Percentiles rank a stretch among this genome's conserved stretches.
These are phyloP conservation scores for Hymenoscyphus fructigenus DNA, from an alignment of 2,329 filamentous ascomycete genomes.

Conservation along the genomic window DNA sequence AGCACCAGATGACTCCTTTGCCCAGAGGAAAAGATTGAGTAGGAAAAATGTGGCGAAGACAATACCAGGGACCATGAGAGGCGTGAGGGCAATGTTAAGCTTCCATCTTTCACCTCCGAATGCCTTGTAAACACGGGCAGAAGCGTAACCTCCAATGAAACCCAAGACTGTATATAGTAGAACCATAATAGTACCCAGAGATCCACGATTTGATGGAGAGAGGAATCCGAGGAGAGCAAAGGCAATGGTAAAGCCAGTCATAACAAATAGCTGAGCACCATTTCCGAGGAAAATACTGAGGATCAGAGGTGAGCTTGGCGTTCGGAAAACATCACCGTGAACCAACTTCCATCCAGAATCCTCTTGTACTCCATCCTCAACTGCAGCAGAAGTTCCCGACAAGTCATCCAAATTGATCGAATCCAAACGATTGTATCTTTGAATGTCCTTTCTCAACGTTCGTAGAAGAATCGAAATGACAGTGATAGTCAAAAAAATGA, in stretches of 20 bases:
- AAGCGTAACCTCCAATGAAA: constrained; percentile 88
- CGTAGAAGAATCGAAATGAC: constrained; percentile 90
- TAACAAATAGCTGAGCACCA: constrained; percentile 94
- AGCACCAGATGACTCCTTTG: constrained; percentile 84
- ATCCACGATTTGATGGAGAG: constrained; percentile 92
- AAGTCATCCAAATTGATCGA: constrained; percentile 88
- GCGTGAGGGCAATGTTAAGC: constrained; percentile 85
- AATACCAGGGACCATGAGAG: constrained; percentile 78
- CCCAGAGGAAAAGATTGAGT: constrained; percentile 95
- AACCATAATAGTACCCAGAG: constrained; percentile 88
- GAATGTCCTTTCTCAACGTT: constrained; percentile 91
- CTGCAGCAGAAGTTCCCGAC: constrained; percentile 68
- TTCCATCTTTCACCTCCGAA: constrained; percentile 94
- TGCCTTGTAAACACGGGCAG: constrained; percentile 89
- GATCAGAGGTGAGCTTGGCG: constrained; percentile 77
- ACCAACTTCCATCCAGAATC: constrained; percentile 99
- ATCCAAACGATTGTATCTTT: constrained; percentile 92
- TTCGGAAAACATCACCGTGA: constrained; percentile 94
- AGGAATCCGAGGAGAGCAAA: constrained; percentile 94
- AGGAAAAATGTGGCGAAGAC: constrained; percentile 91
- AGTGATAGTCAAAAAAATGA: constrained; percentile 85
- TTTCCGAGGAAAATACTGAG: constrained; percentile 89
- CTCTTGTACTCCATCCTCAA: constrained; percentile 93
- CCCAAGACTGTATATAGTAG: constrained; percentile 91
- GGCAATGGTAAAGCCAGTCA: constrained; percentile 90